phyloP scores from a whole-genome alignment of 306 rosid species.

The Acacia melanoxylon region DNA sequence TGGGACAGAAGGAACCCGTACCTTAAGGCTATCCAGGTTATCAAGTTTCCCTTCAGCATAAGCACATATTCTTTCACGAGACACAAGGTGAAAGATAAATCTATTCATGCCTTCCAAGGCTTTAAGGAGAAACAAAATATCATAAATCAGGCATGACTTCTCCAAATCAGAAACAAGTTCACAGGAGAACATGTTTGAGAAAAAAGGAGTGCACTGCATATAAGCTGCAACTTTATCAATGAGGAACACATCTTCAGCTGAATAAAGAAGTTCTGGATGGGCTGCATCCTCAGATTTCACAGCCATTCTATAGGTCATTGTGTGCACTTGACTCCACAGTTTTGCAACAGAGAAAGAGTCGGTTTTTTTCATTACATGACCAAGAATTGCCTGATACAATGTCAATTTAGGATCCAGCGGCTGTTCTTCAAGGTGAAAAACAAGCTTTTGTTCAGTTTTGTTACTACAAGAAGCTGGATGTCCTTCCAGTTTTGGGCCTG shows the following conservation, averaged over 20 bases:
- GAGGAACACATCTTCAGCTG: slow-evolving; percentile 34
- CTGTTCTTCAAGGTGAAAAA: slow-evolving; percentile 75
- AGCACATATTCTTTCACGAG: slow-evolving; percentile 78
- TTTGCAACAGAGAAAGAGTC: slow-evolving; percentile 54
- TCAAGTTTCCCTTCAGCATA: slow-evolving; percentile 79
- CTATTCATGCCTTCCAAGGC: slow-evolving; percentile 82
- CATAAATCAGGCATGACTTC: slow-evolving; percentile 67
- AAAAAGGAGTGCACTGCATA: slow-evolving; percentile 59
- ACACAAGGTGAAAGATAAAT: slow-evolving; percentile 65
- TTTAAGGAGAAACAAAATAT: slow-evolving; percentile 72
- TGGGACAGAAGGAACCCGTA: slow-evolving; percentile 55
- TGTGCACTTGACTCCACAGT: slow-evolving; percentile 75
- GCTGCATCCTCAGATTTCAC: slow-evolving; percentile 35
- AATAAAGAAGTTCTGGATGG: slow-evolving; percentile 36
- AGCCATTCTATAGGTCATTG: slow-evolving; percentile 63
- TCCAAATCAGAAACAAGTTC: slow-evolving; percentile 80
- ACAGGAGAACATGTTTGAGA: slow-evolving; percentile 61
- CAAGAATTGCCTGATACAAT: slow-evolving; percentile 83
- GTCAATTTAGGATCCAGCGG: slow-evolving; percentile 60
- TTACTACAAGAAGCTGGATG: slow-evolving; percentile 48
- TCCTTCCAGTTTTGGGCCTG: slow-evolving; percentile 41
- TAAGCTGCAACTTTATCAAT: slow-evolving; percentile 43
- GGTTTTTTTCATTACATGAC: slow-evolving; percentile 61
- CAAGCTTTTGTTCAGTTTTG: slow-evolving; percentile 57
- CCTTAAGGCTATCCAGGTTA: slow-evolving; percentile 60